Percentiles rank a stretch among this genome's conserved stretches.
phyloP scores from a whole-genome alignment of 805 yeast genomes.

The Nakazawaea siamensis region DNA sequence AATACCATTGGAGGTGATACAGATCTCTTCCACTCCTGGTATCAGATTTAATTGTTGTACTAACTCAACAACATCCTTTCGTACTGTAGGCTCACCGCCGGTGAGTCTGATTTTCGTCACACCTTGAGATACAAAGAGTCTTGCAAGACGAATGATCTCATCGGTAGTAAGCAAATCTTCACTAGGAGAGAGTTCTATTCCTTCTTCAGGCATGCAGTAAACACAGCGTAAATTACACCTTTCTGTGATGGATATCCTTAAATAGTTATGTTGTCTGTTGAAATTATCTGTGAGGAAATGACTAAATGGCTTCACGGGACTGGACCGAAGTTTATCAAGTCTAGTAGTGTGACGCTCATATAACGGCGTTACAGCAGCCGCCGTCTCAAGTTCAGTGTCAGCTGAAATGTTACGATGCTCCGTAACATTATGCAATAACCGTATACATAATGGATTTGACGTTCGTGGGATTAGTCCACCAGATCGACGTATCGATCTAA shows the following conservation, averaged over 20 bases:
- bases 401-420: no score
- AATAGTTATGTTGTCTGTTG: constrained; percentile 37
- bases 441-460: no score
- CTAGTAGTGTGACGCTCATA: not conserved
- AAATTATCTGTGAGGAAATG: constrained; percentile 30
- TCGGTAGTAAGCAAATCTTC: constrained; percentile 30
- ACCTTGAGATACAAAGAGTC: constrained; percentile 36
- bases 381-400: no score
- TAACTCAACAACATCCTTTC: constrained; percentile 39
- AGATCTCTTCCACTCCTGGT: constrained; percentile 36
- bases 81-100: constrained; percentile 50
- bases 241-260: constrained; percentile 44
- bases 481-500: no score
- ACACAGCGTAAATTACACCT: constrained; percentile 37
- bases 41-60: constrained; percentile 28
- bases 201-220: constrained; percentile 53
- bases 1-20: constrained; percentile 45
- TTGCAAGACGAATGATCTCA: constrained; percentile 35
- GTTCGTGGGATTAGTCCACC: no score
- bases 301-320: not conserved
- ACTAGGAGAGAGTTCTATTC: constrained; percentile 37
- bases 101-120: constrained; percentile 44
- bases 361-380: no score
- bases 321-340: not conserved
- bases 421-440: no score